phyloP scores from a whole-genome alignment of 2,329 filamentous ascomycete species.

The Graphiopsis chlorocephala region DNA sequence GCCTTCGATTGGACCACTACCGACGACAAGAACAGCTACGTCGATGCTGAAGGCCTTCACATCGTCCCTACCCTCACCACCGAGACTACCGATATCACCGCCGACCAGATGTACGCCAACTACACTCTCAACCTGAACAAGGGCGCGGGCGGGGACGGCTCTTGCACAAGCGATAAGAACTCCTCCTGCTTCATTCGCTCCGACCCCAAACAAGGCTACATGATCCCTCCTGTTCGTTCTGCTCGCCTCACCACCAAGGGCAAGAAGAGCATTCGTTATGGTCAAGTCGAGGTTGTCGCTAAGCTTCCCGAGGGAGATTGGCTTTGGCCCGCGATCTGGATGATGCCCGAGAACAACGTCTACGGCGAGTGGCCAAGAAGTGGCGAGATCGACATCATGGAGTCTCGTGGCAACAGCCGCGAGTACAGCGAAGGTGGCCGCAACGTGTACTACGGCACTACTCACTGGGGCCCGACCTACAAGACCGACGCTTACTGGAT shows the following conservation, averaged over 20 bases:
- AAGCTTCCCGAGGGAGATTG: conserved; percentile 54
- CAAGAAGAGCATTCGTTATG: conserved; percentile 49
- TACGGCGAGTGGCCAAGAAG: conserved; percentile 53
- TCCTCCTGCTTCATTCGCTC: conserved; percentile 41
- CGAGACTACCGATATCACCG: conserved; percentile 38
- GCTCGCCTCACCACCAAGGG: conserved; percentile 50
- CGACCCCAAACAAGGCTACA: conserved; percentile 44
- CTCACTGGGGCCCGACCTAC: conserved; percentile 45
- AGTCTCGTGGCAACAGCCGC: conserved; percentile 48
- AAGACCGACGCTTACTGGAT: conserved; percentile 31
- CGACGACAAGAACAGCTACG: conserved; percentile 48
- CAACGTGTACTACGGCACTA: conserved; percentile 43
- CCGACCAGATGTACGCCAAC: conserved; percentile 29
- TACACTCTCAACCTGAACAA: conserved; percentile 44
- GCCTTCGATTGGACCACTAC: conserved; percentile 56
- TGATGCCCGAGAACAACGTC: conserved; percentile 49
- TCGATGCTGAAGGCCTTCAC: conserved; percentile 50
- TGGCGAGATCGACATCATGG: conserved; percentile 56
- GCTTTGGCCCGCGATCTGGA: conserved; percentile 53
- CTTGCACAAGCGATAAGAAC: conserved; percentile 41
- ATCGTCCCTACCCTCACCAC: conserved; percentile 54
- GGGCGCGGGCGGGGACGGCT: conserved; percentile 31
- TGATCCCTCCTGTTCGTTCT: conserved; percentile 51
- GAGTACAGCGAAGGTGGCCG: conserved; percentile 41
- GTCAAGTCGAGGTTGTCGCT: conserved; percentile 54